Percentiles rank a stretch among this genome's conserved stretches.
Evolutionary conservation across 1,284 basidiomycete species (phyloP).

Genomic region (Moniliella sp.): DNA sequence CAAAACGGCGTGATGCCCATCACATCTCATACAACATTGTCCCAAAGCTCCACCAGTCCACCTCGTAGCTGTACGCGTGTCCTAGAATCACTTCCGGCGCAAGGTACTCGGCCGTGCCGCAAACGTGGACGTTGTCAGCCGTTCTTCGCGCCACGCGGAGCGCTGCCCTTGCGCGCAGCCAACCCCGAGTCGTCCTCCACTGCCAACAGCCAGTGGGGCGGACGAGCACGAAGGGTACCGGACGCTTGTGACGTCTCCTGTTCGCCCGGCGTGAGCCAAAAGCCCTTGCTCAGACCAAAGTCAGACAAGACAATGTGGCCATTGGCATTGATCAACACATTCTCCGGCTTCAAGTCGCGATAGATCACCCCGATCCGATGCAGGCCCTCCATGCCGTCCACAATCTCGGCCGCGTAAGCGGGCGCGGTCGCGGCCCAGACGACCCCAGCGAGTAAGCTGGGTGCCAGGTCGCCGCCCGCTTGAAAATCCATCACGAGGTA

Average conservation of each 20-base stretch:
- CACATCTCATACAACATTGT: slow-evolving; percentile 91
- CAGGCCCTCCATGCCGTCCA: slow-evolving; percentile 68
- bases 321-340: slow-evolving; percentile 71
- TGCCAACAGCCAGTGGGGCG: slow-evolving; percentile 6
- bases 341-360: slow-evolving; percentile 76
- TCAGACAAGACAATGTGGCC: slow-evolving; percentile 89
- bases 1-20: slow-evolving; percentile 80
- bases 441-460: too few relatives aligned
- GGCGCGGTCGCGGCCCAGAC: slow-evolving; percentile 85
- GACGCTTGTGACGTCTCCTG: too few relatives aligned
- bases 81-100: slow-evolving; percentile 55
- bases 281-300: slow-evolving; percentile 62
- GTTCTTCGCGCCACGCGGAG: too few relatives aligned
- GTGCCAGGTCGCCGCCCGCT: slow-evolving; percentile 77
- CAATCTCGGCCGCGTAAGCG: slow-evolving; percentile 87
- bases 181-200: not conserved
- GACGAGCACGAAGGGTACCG: too few relatives aligned
- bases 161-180: slow-evolving; percentile 4
- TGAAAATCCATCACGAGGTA: slow-evolving; percentile 54
- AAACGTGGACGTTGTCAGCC: slow-evolving; percentile 57
- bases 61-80: slow-evolving; percentile 70
- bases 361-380: slow-evolving; percentile 59
- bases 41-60: slow-evolving; percentile 93
- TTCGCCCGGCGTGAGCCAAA: too few relatives aligned
- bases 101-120: slow-evolving; percentile 38